Evolutionary conservation across 140 eudicot genomes (phyloP), one percentile per base, ranked within the genome.

Genomic region (Oenanthe javanica): DNA sequence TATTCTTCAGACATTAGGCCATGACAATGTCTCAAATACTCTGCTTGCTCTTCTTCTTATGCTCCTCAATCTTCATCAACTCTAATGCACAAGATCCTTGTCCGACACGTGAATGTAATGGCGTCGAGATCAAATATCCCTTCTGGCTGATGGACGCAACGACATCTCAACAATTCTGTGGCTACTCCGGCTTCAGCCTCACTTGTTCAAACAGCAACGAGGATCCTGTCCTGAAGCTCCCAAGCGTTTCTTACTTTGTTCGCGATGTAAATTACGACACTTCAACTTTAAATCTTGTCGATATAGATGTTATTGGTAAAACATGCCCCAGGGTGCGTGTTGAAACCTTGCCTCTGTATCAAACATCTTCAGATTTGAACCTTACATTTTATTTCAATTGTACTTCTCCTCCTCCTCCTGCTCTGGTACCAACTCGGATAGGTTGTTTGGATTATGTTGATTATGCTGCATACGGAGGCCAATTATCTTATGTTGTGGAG

Each of bases 331-430:
- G 36, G 36, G 36, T 31, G 36, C 36, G 36, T 31, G 36, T 31
- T 31, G 36, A 31, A 31, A 31, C 36, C 36, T 31, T 31, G 36
- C 36, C 36, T 31, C 36, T 31, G 36, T 31, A 31, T 31, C 36
- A 31, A 31, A 31, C 36, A 31, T 0, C 1, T 1, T 31, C 6
- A 0, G 77, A 82, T 23, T 12, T 25, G 23, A 86, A 86, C 66
- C 38, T 86, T 31, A 86, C 85, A 25, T 88, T 86, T 80, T 84
- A 86, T 45, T 86, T 79, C 49, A 82, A 88, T 14, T 88, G 91
- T 31, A 31, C 36, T 61, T 81, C 50, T 21, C n/a, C 59, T 72
- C 74, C 49, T 3, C 49, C 75, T 6, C 6, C 61, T 43, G 36
- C 55, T 0, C 9, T 25, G 19, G 18, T 15, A 50, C 49, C 83